A percentile compares a stretch with the other conserved stretches of the same genome.
Evolutionary conservation across 192 early-diverging fungal species (phyloP).

Genomic region (Coemansia sp.): DNA sequence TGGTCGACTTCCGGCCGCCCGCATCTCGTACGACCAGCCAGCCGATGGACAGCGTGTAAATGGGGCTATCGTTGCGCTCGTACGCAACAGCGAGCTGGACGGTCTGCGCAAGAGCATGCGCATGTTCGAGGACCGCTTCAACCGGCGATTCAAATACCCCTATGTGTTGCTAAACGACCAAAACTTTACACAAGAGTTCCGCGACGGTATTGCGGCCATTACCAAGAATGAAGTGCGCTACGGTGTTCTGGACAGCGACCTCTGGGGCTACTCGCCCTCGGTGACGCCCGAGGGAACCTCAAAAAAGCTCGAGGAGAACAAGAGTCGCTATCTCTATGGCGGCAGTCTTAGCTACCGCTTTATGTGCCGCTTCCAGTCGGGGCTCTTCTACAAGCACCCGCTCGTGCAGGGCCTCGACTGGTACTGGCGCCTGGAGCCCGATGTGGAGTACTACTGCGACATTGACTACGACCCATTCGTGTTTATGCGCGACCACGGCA

Average conservation of each 20-base stretch:
- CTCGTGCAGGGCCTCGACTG: conserved; percentile 60
- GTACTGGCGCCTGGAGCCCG: conserved; percentile 76
- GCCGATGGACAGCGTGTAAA: conserved; percentile 47
- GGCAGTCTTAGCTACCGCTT: conserved; percentile 66
- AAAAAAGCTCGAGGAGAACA: conserved; percentile 39
- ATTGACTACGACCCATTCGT: conserved; percentile 70
- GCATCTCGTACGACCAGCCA: conserved; percentile 38
- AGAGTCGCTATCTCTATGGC: conserved; percentile 62
- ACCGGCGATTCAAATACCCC: conserved; percentile 68
- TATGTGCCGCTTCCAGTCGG: conserved; percentile 71
- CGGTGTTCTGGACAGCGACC: conserved; percentile 30
- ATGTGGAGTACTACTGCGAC: conserved; percentile 69
- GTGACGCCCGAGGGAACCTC: conserved; percentile 40
- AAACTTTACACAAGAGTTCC: conserved; percentile 70
- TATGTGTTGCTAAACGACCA: conserved; percentile 79
- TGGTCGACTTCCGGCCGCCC: conserved; percentile 18
- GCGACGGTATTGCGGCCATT: conserved; percentile 43
- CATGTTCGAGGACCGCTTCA: conserved; percentile 69
- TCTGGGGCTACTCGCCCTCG: conserved; percentile 47
- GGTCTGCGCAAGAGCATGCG: conserved; percentile 57
- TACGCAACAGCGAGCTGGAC: conserved; percentile 67
- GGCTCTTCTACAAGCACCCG: conserved; percentile 63
- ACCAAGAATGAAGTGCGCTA: conserved; percentile 48
- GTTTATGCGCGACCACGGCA: conserved; percentile 65
- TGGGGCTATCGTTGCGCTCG: conserved; percentile 62